phyloP scores from a whole-genome alignment of 2,329 filamentous ascomycete genomes.

The Blastomyces emzantsi region DNA sequence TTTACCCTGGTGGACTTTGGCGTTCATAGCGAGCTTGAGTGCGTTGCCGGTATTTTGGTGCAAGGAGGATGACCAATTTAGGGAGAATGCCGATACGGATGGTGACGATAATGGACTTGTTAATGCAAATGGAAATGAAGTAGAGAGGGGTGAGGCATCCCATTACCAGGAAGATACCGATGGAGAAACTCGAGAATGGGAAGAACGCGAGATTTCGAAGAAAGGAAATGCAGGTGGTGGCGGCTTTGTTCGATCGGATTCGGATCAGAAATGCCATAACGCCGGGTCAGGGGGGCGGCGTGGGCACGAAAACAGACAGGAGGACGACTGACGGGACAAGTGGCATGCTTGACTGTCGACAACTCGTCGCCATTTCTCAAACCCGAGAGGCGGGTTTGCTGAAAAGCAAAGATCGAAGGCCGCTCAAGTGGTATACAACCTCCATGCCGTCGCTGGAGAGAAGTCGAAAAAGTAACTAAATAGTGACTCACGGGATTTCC shows the following conservation, averaged over 20 bases:
- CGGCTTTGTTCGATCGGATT: background rate
- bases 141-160: background rate
- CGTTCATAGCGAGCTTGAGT: slow-evolving; percentile 53
- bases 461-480: background rate
- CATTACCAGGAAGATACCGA: background rate
- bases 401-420: background rate
- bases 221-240: background rate
- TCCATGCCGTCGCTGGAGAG: background rate
- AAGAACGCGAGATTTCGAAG: background rate
- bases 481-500: background rate
- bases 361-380: slow-evolving; percentile 23
- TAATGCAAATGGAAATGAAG: background rate
- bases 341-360: slow-evolving; percentile 15
- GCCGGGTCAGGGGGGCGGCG: background rate
- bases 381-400: background rate
- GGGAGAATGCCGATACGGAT: slow-evolving; percentile 22
- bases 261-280: background rate
- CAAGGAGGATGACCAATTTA: slow-evolving; percentile 62
- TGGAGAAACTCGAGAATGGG: background rate
- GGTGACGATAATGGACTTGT: slow-evolving; percentile 19
- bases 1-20: slow-evolving; percentile 73
- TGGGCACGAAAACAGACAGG: background rate
- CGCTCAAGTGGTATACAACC: background rate
- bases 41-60: slow-evolving; percentile 66
- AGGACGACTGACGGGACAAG: background rate